These are phyloP conservation scores for Penicillium ucsense DNA, from an alignment of 495 filamentous ascomycete genomes.

Conservation along the genomic window DNA sequence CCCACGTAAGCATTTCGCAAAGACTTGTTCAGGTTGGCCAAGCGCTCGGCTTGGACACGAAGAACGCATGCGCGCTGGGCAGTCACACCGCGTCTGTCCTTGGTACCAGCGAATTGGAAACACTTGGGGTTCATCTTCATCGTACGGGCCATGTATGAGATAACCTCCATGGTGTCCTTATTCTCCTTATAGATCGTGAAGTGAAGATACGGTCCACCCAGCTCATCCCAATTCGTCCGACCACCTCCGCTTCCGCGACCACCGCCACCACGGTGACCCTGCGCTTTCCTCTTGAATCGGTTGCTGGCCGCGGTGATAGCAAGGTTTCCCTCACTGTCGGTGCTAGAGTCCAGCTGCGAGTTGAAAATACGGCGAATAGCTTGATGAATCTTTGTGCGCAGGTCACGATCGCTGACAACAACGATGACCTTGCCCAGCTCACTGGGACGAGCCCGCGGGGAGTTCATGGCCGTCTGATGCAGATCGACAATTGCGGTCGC, in stretches of 20 bases:
- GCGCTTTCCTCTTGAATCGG: slow-evolving; percentile 26
- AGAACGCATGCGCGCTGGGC: slow-evolving; percentile 72
- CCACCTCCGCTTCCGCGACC: slow-evolving; percentile 14
- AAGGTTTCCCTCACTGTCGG: slow-evolving; percentile 49
- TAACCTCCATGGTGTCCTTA: slow-evolving; percentile 91
- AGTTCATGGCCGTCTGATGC: slow-evolving; percentile 34
- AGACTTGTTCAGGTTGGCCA: slow-evolving; percentile 52
- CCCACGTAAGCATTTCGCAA: slow-evolving; percentile 60
- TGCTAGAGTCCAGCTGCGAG: slow-evolving; percentile 54
- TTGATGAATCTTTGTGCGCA: slow-evolving; percentile 56
- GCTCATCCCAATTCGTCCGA: slow-evolving; percentile 46
- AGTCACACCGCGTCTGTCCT: slow-evolving; percentile 84
- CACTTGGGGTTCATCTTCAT: slow-evolving; percentile 56
- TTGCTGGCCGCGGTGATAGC: slow-evolving; percentile 42
- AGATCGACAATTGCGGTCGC: slow-evolving; percentile 30
- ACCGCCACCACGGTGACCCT: slow-evolving; percentile 19
- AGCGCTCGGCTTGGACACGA: slow-evolving; percentile 50
- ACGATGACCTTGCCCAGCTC: slow-evolving; percentile 35
- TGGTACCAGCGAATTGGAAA: slow-evolving; percentile 87
- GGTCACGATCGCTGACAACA: slow-evolving; percentile 45
- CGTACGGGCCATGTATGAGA: slow-evolving; percentile 58
- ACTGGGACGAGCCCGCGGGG: slow-evolving; percentile 28
- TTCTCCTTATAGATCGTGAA: slow-evolving; percentile 97
- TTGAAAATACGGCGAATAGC: slow-evolving; percentile 59
- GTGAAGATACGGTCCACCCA: slow-evolving; percentile 75